A percentile compares a stretch with the other conserved stretches of the same genome.
These are phyloP conservation scores for Apiospora malaysiana DNA, from an alignment of 2,329 filamentous ascomycete species.

Conservation along the genomic window DNA sequence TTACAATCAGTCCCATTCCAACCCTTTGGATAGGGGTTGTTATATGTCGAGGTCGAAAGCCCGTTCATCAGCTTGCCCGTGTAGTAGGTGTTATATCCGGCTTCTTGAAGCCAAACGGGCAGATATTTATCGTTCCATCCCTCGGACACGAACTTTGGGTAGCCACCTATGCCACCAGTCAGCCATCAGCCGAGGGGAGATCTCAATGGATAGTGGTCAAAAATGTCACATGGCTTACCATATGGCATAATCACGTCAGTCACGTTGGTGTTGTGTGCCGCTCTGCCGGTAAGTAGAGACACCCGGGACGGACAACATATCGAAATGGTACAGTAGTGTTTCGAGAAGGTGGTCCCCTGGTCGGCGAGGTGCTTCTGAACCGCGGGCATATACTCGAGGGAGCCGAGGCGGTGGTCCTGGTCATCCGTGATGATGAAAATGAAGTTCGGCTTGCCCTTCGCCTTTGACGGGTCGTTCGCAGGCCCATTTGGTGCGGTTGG, in stretches of 20 bases:
- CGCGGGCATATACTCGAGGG: conserved; percentile 58
- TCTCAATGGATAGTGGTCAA: background rate
- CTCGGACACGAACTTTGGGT: conserved; percentile 58
- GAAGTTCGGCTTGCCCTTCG: conserved; percentile 51
- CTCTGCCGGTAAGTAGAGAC: conserved; percentile 62
- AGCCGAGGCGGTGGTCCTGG: conserved; percentile 63
- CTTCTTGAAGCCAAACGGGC: conserved; percentile 61
- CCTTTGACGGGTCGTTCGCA: background rate
- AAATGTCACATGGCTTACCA: conserved; percentile 42
- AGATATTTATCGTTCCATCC: conserved; percentile 62
- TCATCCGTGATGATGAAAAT: conserved; percentile 68
- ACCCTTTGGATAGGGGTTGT: conserved; percentile 52
- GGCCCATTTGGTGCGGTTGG: background rate
- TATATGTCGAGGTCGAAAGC: conserved; percentile 47
- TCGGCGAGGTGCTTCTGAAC: conserved; percentile 57
- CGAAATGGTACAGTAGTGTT: conserved; percentile 63
- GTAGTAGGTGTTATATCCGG: conserved; percentile 64
- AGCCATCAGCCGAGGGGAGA: background rate
- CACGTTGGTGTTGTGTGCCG: conserved; percentile 69
- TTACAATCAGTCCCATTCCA: conserved; percentile 33
- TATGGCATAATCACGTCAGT: conserved; percentile 58
- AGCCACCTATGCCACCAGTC: conserved; percentile 47
- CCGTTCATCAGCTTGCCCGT: conserved; percentile 63
- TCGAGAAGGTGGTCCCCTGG: conserved; percentile 58
- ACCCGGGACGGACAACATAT: conserved; percentile 65